Conservation (phyloP, 1,139 yeast species). For the Hemisphaericaspora xylanilytica region DNA sequence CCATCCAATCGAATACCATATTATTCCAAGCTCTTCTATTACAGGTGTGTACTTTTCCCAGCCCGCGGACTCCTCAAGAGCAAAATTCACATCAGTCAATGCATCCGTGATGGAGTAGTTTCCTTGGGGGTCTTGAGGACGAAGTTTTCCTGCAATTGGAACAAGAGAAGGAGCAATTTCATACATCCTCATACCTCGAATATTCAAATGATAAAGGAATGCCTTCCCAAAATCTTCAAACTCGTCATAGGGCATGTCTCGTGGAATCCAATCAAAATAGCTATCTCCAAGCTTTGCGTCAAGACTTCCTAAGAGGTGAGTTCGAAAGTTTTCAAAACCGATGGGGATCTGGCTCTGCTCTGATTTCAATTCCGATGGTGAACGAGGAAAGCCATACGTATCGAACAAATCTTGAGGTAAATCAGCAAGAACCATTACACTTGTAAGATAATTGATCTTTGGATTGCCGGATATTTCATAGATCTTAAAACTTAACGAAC, state of each 20-base stretch:
- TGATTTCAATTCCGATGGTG: background rate
- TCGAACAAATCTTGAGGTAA: constrained; percentile 1
- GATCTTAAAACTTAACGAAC: constrained; percentile 5
- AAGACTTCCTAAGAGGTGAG: background rate
- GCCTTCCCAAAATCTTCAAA: background rate
- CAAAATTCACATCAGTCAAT: too few species aligned
- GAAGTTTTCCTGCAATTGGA: background rate
- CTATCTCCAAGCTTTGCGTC: background rate
- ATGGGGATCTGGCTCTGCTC: background rate
- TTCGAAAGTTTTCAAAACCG: background rate
- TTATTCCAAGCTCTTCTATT: background rate
- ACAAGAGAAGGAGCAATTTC: background rate
- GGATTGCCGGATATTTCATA: constrained; percentile 1
- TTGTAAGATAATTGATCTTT: constrained; percentile 5
- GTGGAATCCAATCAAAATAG: background rate
- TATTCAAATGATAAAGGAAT: background rate
- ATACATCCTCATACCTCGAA: background rate
- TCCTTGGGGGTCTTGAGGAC: background rate
- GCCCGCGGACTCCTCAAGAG: too few species aligned
- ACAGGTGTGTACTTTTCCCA: background rate
- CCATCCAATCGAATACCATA: background rate
- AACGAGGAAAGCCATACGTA: background rate
- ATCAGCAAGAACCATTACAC: constrained; percentile 3
- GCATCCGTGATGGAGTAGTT: background rate
- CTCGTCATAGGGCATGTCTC: background rate